phyloP scores from a whole-genome alignment of 768 basidiomycete species.

The Leucocoprinus sp. region DNA sequence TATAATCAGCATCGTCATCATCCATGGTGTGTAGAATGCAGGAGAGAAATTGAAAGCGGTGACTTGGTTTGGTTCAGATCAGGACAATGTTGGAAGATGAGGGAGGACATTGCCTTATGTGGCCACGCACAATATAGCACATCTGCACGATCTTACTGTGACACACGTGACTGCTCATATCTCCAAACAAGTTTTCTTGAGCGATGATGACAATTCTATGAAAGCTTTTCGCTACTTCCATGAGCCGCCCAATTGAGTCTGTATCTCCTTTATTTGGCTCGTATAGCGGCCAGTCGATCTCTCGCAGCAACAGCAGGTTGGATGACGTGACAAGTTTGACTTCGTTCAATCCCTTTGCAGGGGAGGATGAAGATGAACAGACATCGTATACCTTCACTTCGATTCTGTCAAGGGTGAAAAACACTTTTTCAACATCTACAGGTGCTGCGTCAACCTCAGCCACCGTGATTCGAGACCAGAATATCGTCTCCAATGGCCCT shows the following conservation, averaged over 20 bases:
- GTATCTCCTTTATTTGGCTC: slow-evolving; percentile 26
- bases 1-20: slow-evolving; percentile 91
- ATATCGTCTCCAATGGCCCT: slow-evolving; percentile 23
- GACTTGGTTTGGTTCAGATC: not conserved
- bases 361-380: slow-evolving; percentile 86
- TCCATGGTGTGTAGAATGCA: slow-evolving; percentile 45
- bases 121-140: no score
- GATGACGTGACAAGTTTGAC: slow-evolving; percentile 69
- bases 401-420: slow-evolving; percentile 75
- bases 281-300: slow-evolving; percentile 39
- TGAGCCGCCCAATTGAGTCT: slow-evolving; percentile 16
- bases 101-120: no score
- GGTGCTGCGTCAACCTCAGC: slow-evolving; percentile 27
- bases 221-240: not conserved
- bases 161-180: no score
- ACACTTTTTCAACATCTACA: slow-evolving; percentile 56
- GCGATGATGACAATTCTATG: not conserved
- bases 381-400: slow-evolving; percentile 80
- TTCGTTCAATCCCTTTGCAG: slow-evolving; percentile 87
- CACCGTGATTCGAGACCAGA: slow-evolving; percentile 24
- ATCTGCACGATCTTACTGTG: no score
- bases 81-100: not conserved
- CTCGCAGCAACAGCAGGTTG: slow-evolving; percentile 54
- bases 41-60: not conserved
- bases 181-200: not conserved